Evolutionary conservation across 129 eudicot genomes (phyloP), one percentile per base, ranked within the genome.

Genomic region (Saussurea involucrata): DNA sequence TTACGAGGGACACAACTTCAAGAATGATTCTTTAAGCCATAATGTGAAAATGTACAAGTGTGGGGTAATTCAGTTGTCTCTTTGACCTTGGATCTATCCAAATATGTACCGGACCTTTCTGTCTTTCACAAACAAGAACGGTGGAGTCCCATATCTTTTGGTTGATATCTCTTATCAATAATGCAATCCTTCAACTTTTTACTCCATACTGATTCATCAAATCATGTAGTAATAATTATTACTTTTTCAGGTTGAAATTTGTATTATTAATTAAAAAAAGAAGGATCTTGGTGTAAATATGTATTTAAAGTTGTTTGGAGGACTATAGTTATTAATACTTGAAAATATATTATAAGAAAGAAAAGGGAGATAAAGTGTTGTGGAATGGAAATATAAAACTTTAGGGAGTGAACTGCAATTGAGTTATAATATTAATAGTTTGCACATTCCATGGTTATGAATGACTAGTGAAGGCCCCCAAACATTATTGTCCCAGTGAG

Each of bases 401-500:
- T 15, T 33, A 69, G 63, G 81, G 75, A 69, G 75, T 77, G 81
- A 68, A 77, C 44, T 77, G 75, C 40, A 77, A 77, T 21, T 76
- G 36, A 31, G 40, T 36, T 69, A 69, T 57, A 77, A 77, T 77
- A 77, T 33, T 68, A 68, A 24, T 69, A 57, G 60, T 77, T 68
- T 77, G 81, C 81, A 68, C 81, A 77, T 77, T 77, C 81, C 60
- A 77, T 77, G 81, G 75, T 77, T 57, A 63, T 70, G 20, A 67
- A 63, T 70, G 20, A 67, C 60, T 22, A 68, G 63, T 25, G 75
- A 58, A 58, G 81, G 69, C 28, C 74, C 36, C 58, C 37, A 68
- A 77, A 77, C 81, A 77, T 69, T 46, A 77, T 77, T 77, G 81
- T 25, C 76, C 81, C 81, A 77, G 75, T 77, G 33, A 15, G 81